Base-by-base conservation (phyloP, 495 filamentous ascomycete species). In the Peziza echinospora region DNA sequence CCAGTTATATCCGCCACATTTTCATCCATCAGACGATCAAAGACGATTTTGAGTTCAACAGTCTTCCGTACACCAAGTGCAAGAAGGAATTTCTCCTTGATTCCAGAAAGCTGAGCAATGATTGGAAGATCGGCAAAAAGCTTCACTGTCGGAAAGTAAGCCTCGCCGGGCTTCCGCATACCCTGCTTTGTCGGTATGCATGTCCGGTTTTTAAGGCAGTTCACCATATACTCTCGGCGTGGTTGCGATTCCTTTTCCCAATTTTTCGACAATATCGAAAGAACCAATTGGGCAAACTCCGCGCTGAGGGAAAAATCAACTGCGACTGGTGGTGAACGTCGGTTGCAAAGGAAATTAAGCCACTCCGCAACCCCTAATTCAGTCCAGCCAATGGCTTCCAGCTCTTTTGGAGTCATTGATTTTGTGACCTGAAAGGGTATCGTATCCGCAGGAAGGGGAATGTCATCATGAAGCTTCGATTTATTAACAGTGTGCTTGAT, bases 91-190 rank as follows among this genome's bases (percentile, higher is more conserved):
- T 89, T 93, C 24, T 96, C 89, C 56, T 93, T 94, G 2, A 93
- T 71, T 11, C 75, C 70, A 23, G 76, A 70, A 26, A 85, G 71
- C 16, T 69, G 73, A 48, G 71, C 69, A 8, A 93, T 72, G 10
- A 77, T 75, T 3, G 91, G 86, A 8, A 99, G 67, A 55, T 99
- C 91, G 47, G 91, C 79, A 57, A 99, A 99, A 6, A 96, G 66
- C 53, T 82, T 87, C 19, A 96, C 91, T 11, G 72, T 77, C n/a
- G 77, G 71, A 57, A 99, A 93, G 60, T 93, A 99, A 0, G 91
- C 75, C 51, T 96, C 85, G 10, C 64, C 63, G 19, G 91, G 91
- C 55, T 73, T 79, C 52, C 69, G 81, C 87, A 96, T 87, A 8
- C 91, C 91, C 51, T 77, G 60, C 56, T 78, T 93, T 0, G 91